Evolutionary conservation across 257 asterid genomes (phyloP), one percentile per base, ranked within the genome.

Genomic region (Eustoma russellianum): DNA sequence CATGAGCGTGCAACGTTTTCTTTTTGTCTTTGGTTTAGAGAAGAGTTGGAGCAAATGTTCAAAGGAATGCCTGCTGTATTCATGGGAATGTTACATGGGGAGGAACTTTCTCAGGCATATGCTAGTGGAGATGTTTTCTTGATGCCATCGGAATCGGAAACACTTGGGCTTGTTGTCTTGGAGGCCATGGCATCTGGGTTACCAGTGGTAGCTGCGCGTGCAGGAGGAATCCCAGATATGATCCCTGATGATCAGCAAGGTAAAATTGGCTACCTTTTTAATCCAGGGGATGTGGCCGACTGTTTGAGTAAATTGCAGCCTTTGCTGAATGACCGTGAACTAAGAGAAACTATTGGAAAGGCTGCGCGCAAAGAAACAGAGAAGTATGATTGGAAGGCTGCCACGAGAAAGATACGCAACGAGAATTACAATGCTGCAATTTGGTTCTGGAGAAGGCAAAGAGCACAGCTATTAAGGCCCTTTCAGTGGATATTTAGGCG

Each of bases 161-260:
- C 98, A 0, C 85, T 86, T 2, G 98, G 98, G 2, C 90, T 80
- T 0, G 98, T 90, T 0, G 96, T 90, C 5, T 60, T 92, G 63
- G 99, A 92, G 68, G 99, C 99, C 51, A 92, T 88, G 99, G 81
- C 99, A 9, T 92, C 99, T 0, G 97, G 97, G 10, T 81, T 88
- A 35, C 94, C 99, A 0, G 99, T 85, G 13, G 86, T 92, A 15
- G 97, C 97, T 18, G 97, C 94, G 38, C 97, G 95, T 52, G 99
- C 99, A 0, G 97, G 99, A 57, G 97, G 99, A 50, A 85, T 92
- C 65, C 94, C 93, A 1, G 99, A 88, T 47, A 92, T 85, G 50
- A 72, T 92, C 16, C 88, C 99, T 0, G 82, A 83, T n/a, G 91
- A 88, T 6, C 93, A 85, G 56, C 77, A 88, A 50, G 99, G 99